Evolutionary conservation across 2,329 filamentous ascomycete species (phyloP), one percentile per base, ranked within the genome.

Genomic region (Claviceps pazoutovae): DNA sequence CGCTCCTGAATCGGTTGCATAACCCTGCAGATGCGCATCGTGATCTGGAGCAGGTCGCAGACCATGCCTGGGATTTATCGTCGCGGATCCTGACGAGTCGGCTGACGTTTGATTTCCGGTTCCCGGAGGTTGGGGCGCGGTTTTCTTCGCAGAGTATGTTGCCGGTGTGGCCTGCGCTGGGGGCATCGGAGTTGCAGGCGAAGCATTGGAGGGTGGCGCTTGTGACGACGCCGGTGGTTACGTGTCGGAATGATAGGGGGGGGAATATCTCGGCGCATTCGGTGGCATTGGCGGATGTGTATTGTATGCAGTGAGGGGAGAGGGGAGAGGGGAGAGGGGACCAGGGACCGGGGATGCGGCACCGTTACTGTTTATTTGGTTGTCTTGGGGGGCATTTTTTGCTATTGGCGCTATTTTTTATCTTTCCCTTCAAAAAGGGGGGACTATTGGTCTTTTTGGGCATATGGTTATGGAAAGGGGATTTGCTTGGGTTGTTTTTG

Each of bases 211-310:
- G 76, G 5, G 62, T 80, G n/a, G 71, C 73, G 50, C 66, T 79
- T 1, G 73, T 76, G 30, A 72, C 76, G 5, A 78, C 76, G 0
- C 77, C 77, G 1, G 70, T 74, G 8, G 70, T 80, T 46, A 78
- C 74, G 2, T 71, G 76, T 57, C 69, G 75, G 36, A 75, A 78
- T 55, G 75, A 79, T 39, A 70, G 64, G 2, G 73, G 71, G 14
- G 59, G 62, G 45, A 70, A 68, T 51, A 71, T 75, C 46, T 66
- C 69, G 26, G 67, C 71, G 2, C 71, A 70, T 51, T 70, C 69
- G 6, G 64, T 76, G 21, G 61, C 68, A 41, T 63, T 72, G 60
- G 68, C 72, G 1, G 71, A 74, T 52, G 74, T 76, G 2, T 61
- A 76, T 54, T 68, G 73, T 59, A 75, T 75, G 72, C 67, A 70